Base-by-base conservation (phyloP, 805 yeast species). In the Candida nanaspora region DNA sequence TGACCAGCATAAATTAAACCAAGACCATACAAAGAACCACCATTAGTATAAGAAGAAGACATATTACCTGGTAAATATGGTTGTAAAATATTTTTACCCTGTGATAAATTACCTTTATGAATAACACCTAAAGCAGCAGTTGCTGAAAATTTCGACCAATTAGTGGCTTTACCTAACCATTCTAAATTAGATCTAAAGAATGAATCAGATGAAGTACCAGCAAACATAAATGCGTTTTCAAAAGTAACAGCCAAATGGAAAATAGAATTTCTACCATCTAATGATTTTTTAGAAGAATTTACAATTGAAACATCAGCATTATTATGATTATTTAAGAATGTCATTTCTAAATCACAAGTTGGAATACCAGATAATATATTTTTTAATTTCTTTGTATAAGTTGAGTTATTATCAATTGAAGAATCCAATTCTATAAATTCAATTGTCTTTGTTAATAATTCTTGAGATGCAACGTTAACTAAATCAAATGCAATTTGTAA, bases 61-160 rank as follows among this genome's bases (percentile, higher is more conserved):
- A 83, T 70, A 20, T 67, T 65, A 4, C 91, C 91, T 31, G 98
- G 96, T 45, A 93, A 72, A 57, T 93, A 93, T 18, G 98, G 98
- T 49, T 82, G 82, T 58, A 93, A 74, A 38, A 91, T 78, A 48
- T 81, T 76, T 57, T 80, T 80, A 40, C 98, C 98, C 58, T 88
- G 95, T 0, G 95, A 76, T 43, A 93, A 71, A 61, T 91, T 91
- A 40, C 98, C 98, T 56, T 83, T 85, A 61, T 93, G 98, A 50
- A 93, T 89, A 25, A 91, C 98, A 58, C 98, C 98, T 46, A 93
- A 69, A 13, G 98, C 97, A 8, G 98, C 98, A 13, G 98, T 91
- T 2, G 98, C 97, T 0, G 96, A 80, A 61, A 93, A 93, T 59
- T 91, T 93, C 6, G 97, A 88, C 98, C 98, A 93, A 63, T 91